Base-by-base conservation (phyloP, 352 stramenopile genomes). In the Halophytophthora polymorphica region DNA sequence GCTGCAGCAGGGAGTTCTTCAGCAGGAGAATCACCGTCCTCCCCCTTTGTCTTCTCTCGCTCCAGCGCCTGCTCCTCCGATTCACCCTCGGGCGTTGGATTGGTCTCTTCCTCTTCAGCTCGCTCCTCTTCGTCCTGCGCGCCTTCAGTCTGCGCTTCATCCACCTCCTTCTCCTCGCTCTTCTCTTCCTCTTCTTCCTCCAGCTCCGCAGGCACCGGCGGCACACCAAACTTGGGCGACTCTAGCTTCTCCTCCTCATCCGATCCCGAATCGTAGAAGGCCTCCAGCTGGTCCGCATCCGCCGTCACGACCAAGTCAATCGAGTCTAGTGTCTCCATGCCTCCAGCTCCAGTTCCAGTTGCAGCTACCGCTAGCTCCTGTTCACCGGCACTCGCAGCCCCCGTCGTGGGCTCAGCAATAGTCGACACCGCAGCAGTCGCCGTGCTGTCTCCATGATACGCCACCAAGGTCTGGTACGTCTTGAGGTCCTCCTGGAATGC, bases 391-490 rank as follows among this genome's bases (percentile, higher is more conserved):
- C 2, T 4, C 22, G 35, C 33, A 37, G n/a, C n/a, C n/a, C n/a
- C n/a, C n/a, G n/a, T n/a, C n/a, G n/a, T n/a, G n/a, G n/a, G n/a
- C n/a, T n/a, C n/a, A n/a, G n/a, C n/a, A n/a, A n/a, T n/a, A n/a
- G n/a, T n/a, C n/a, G n/a, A n/a, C n/a, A n/a, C n/a, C n/a, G n/a
- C n/a, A n/a, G 55, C 14, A 10, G 22, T 68, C 2, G 53, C 38
- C 13, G 47, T 56, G 10, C 54, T 58, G 1, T 64, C 58, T 41
- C 72, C 70, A 34, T 90, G 75, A 53, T 85, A 73, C 28, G 64
- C 67, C 40, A 86, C 63, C 12, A 92, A 56, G 47, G 80, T 86
- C 60, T 90, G 81, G 55, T 94, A 94, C 29, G 79, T 89, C 58
- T 73, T 69, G 39, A 94, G 61, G 41, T 94, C 84, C 45, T 88